phyloP scores from a whole-genome alignment of 352 stramenopile genomes.

The Blastocystis sp. region DNA sequence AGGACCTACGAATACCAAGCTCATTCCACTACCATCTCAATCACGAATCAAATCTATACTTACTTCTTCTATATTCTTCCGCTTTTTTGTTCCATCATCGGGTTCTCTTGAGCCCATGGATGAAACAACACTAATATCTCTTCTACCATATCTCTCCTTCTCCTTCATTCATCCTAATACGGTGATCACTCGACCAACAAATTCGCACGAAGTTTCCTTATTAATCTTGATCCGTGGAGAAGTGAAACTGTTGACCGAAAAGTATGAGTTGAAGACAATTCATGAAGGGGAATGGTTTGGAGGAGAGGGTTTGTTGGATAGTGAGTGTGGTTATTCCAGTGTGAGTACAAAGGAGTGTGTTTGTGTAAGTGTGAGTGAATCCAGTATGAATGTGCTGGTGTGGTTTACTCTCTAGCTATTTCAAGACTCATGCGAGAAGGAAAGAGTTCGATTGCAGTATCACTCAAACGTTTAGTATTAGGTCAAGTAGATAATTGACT shows the following conservation, averaged over 20 bases:
- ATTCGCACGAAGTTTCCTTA: not conserved
- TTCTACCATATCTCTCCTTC: not conserved
- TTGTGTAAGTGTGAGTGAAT: not conserved
- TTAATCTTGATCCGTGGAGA: conserved; percentile 1
- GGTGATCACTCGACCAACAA: not conserved
- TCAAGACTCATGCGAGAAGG: not conserved
- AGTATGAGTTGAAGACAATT: not conserved
- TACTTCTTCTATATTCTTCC: not conserved
- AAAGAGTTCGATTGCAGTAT: not conserved
- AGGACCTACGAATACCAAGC: not conserved
- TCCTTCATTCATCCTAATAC: not conserved
- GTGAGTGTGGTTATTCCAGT: not conserved
- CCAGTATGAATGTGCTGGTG: not conserved
- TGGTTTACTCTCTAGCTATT: not conserved
- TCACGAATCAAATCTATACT: not conserved
- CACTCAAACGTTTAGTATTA: not conserved
- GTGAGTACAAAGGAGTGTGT: not conserved
- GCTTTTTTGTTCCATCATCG: conserved; percentile 3
- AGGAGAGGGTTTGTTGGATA: not conserved
- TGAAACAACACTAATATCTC: not conserved
- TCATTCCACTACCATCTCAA: not conserved
- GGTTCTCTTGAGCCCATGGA: not conserved
- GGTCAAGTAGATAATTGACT: not conserved
- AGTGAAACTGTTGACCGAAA: not conserved
- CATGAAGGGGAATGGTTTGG: conserved; percentile 50